These are phyloP conservation scores for Alternaria angustiovoidea DNA, from an alignment of 2,329 filamentous ascomycete species.

Conservation along the genomic window DNA sequence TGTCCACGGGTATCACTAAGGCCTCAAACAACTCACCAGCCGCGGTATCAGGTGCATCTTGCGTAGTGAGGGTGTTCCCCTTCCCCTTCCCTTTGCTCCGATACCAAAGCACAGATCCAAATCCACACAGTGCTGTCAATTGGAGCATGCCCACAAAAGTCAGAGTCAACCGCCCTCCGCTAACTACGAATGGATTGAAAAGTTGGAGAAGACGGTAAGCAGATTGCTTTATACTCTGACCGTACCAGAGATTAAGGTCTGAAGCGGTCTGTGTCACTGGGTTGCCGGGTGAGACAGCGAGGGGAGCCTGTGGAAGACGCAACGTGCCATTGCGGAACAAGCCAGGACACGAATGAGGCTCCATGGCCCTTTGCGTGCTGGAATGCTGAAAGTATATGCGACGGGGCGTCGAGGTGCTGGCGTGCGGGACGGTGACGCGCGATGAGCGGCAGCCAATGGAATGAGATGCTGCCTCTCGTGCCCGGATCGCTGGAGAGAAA, in stretches of 20 bases:
- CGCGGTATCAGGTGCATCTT: constrained; percentile 30
- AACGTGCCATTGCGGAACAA: constrained; percentile 44
- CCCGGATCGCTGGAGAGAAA: constrained; percentile 40
- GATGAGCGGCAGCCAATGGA: constrained; percentile 42
- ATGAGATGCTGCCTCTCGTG: constrained; percentile 38
- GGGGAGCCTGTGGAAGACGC: constrained; percentile 47
- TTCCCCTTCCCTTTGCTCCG: constrained; percentile 35
- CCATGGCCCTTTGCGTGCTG: constrained; percentile 44
- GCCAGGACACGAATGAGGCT: constrained; percentile 47
- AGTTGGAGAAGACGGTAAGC: constrained; percentile 29
- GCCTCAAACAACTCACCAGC: constrained; percentile 34
- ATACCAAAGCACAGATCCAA: constrained; percentile 48
- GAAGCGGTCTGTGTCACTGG: constrained; percentile 36
- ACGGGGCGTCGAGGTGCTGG: constrained; percentile 35
- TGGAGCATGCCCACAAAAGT: constrained; percentile 51
- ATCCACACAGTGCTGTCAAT: constrained; percentile 47
- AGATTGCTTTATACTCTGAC: constrained; percentile 38
- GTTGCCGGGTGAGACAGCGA: constrained; percentile 36
- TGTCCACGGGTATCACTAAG: constrained; percentile 13
- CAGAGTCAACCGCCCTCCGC: constrained; percentile 26
- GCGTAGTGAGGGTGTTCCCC: constrained; percentile 24
- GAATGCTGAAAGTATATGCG: constrained; percentile 48
- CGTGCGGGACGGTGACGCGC: constrained; percentile 30
- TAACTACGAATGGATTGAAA: constrained; percentile 36
- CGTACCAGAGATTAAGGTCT: constrained; percentile 32